phyloP scores from a whole-genome alignment of 805 yeast species.

The Zygotorulaspora florentina region DNA sequence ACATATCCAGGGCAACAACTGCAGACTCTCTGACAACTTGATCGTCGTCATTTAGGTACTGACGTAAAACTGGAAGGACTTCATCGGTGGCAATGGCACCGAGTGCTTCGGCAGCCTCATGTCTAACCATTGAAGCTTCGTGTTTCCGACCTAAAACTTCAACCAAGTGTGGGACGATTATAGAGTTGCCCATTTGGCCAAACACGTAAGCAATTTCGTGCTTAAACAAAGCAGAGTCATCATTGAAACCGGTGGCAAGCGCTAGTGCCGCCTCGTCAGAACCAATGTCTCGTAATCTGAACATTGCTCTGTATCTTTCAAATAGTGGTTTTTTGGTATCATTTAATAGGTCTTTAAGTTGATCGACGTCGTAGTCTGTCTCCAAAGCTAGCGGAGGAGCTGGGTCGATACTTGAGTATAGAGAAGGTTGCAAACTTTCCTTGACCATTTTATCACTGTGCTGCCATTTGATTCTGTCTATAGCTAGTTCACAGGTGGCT shows the following conservation, averaged over 20 bases:
- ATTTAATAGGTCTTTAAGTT: constrained; percentile 64
- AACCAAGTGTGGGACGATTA: constrained; percentile 80
- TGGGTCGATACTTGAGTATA: constrained; percentile 89
- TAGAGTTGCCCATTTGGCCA: constrained; percentile 94
- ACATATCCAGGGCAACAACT: constrained; percentile 96
- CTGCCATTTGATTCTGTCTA: constrained; percentile 93
- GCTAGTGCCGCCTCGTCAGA: constrained; percentile 91
- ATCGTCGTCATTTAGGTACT: constrained; percentile 75
- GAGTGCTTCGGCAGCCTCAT: constrained; percentile 98
- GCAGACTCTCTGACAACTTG: constrained; percentile 95
- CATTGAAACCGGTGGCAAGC: constrained; percentile 82
- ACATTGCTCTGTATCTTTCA: constrained; percentile 97
- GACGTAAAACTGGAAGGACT: constrained; percentile 80
- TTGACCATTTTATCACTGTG: constrained; percentile 46
- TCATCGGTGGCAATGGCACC: constrained; percentile 97
- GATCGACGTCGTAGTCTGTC: constrained; percentile 55
- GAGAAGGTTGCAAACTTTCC: constrained; percentile 70
- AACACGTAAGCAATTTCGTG: constrained; percentile 98
- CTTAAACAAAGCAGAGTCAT: constrained; percentile 88
- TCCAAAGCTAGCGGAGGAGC: constrained; percentile 92
- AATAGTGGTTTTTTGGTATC: constrained; percentile 76
- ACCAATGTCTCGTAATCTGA: constrained; percentile 91
- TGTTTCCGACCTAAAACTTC: constrained; percentile 69
- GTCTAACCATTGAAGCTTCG: constrained; percentile 99
- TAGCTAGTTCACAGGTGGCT: constrained; percentile 96